A percentile compares a stretch with the other conserved stretches of the same genome.
These are phyloP conservation scores for Pezicula carpinea DNA, from an alignment of 2,329 filamentous ascomycete genomes.

Conservation along the genomic window DNA sequence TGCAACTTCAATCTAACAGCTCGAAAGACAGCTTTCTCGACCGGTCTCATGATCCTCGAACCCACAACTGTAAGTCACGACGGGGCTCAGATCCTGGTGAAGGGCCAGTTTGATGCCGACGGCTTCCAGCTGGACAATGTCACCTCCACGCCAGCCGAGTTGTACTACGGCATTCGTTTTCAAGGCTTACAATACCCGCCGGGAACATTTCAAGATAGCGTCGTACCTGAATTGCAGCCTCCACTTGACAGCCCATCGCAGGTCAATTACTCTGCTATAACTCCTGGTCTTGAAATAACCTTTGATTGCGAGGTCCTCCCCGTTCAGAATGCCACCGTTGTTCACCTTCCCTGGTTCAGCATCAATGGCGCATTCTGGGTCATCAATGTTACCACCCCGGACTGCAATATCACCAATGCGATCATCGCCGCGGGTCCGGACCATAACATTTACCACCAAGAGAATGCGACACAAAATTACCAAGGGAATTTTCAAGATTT, in stretches of 20 bases:
- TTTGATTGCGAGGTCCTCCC: not conserved
- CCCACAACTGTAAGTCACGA: slow-evolving; percentile 18
- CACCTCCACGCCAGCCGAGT: not conserved
- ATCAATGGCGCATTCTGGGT: not conserved
- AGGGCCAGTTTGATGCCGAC: slow-evolving; percentile 5
- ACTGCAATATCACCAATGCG: not conserved
- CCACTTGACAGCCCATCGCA: not conserved
- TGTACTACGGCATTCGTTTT: not conserved
- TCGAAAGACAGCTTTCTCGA: slow-evolving; percentile 24
- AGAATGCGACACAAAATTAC: not conserved
- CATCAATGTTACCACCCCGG: not conserved
- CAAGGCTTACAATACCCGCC: not conserved
- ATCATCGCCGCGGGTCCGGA: not conserved
- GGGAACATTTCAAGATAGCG: not conserved
- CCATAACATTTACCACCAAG: not conserved
- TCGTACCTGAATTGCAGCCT: not conserved
- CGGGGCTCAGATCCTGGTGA: slow-evolving; percentile 1
- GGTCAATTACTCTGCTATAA: not conserved
- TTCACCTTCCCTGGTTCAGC: not conserved
- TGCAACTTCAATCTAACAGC: not conserved
- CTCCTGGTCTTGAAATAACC: not conserved
- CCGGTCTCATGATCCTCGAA: slow-evolving; percentile 26
- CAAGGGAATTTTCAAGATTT: not conserved
- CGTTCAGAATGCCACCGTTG: not conserved
- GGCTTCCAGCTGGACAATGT: not conserved